Evolutionary conservation across 176 grass and related monocot species (phyloP).

Genomic region (Cocos nucifera): DNA sequence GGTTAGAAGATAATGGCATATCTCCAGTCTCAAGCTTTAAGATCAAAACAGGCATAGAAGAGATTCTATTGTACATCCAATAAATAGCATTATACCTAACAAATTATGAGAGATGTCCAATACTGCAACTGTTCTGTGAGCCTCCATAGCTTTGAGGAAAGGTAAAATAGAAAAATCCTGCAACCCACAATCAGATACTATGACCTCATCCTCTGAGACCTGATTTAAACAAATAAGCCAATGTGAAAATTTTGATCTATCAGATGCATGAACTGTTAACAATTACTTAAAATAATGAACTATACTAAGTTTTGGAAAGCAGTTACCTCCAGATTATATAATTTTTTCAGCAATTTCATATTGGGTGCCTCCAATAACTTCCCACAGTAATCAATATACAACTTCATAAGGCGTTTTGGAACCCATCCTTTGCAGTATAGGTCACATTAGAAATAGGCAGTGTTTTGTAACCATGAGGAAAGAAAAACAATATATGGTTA

Average conservation of each 20-base stretch:
- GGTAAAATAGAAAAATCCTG: slow-evolving; percentile 64
- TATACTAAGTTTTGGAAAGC: background rate
- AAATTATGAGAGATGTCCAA: slow-evolving; percentile 95
- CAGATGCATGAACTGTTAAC: no score
- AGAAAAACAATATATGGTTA: no score
- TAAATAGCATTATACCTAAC: slow-evolving; percentile 40
- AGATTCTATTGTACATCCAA: no score
- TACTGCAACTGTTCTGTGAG: slow-evolving; percentile 78
- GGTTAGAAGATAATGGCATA: no score
- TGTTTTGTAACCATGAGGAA: no score
- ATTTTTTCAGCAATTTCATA: slow-evolving; percentile 58
- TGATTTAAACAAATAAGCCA: slow-evolving; percentile 27
- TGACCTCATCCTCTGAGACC: slow-evolving; percentile 95
- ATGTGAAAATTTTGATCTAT: background rate
- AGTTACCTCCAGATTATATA: slow-evolving; percentile 87
- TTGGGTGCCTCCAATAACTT: slow-evolving; percentile 72
- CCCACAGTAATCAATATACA: slow-evolving; percentile 74
- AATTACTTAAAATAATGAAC: no score
- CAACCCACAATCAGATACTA: slow-evolving; percentile 82
- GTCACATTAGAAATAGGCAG: no score
- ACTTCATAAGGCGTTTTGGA: slow-evolving; percentile 83
- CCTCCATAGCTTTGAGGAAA: slow-evolving; percentile 74
- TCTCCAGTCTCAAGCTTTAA: no score
- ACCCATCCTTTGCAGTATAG: slow-evolving; percentile 46
- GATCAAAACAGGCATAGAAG: no score